phyloP scores from a whole-genome alignment of 768 basidiomycete species.

The Collybia nuda region DNA sequence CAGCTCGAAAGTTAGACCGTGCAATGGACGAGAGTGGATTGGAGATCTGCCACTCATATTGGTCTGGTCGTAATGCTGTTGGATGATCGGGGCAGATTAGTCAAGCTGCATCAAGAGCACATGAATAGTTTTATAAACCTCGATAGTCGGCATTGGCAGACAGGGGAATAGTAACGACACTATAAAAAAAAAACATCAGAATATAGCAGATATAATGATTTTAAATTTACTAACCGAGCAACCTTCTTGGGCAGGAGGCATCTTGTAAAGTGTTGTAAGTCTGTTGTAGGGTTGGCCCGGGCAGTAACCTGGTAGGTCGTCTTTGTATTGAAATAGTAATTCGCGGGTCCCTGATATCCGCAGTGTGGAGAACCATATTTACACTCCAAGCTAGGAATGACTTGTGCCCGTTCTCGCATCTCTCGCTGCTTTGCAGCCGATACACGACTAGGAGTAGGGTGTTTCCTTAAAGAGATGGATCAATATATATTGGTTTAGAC shows the following conservation, averaged over 20 bases:
- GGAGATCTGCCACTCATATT: constrained; percentile 59
- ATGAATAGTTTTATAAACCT: constrained; percentile 30
- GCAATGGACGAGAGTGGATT: constrained; percentile 63
- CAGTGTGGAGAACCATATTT: constrained; percentile 29
- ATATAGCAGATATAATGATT: background rate
- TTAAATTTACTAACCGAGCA: constrained; percentile 44
- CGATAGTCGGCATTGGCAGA: constrained; percentile 62
- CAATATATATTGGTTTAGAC: background rate
- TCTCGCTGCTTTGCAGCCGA: constrained; percentile 14
- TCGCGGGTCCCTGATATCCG: constrained; percentile 30
- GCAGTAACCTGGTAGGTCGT: constrained; percentile 49
- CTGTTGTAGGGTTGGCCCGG: constrained; percentile 37
- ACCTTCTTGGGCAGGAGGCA: constrained; percentile 50
- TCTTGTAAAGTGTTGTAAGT: constrained; percentile 71
- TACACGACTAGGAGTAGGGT: constrained; percentile 25
- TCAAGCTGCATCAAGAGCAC: background rate
- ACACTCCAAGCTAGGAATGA: constrained; percentile 36
- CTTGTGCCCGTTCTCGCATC: constrained; percentile 16
- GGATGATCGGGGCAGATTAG: background rate
- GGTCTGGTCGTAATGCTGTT: constrained; percentile 41
- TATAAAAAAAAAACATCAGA: constrained; percentile 18
- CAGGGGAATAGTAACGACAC: constrained; percentile 64
- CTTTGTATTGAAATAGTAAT: constrained; percentile 32
- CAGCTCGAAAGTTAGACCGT: constrained; percentile 46
- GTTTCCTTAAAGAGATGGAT: constrained; percentile 27